These are phyloP conservation scores for Aspergillus nanangensis DNA, from an alignment of 495 filamentous ascomycete genomes.

Conservation along the genomic window DNA sequence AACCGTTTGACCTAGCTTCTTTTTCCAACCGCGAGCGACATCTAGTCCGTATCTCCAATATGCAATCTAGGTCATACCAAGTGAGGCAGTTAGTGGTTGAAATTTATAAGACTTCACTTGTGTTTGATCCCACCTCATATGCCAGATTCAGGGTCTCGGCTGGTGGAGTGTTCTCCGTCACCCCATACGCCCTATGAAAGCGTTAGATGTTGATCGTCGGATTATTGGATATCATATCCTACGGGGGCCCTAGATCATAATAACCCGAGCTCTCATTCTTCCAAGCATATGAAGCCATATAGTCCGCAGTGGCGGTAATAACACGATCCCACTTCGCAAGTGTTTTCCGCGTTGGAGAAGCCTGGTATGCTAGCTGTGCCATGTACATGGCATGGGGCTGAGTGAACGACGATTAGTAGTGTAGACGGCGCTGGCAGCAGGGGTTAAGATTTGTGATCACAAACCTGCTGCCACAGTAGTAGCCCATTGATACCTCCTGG, in stretches of 20 bases:
- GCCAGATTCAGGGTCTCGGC: conserved; percentile 7
- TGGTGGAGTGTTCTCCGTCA: conserved; percentile 15
- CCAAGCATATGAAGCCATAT: conserved; percentile 15
- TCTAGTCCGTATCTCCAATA: conserved; percentile 15
- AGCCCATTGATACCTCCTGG: conserved; percentile 13
- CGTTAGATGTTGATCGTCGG: no score
- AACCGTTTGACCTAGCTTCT: conserved; percentile 2
- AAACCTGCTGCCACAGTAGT: conserved; percentile 14
- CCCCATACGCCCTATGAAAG: conserved; percentile 8
- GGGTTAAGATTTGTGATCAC: no score
- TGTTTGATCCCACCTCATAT: conserved; percentile 10
- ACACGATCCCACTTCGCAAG: conserved; percentile 9
- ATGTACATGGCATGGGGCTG: conserved; percentile 16
- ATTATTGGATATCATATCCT: no score
- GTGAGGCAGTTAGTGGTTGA: no score
- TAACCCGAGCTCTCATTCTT: conserved; percentile 9
- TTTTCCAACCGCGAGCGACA: conserved; percentile 5
- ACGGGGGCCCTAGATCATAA: conserved; percentile 17
- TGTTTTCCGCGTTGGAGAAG: conserved; percentile 7
- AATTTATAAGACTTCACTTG: no score
- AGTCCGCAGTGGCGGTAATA: conserved; percentile 10
- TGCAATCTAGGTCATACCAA: no score
- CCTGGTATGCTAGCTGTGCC: conserved; percentile 11
- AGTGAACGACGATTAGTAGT: no score
- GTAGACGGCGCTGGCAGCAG: no score